Base-by-base conservation (phyloP, 2,329 filamentous ascomycete species). In the Talaromyces sp. region DNA sequence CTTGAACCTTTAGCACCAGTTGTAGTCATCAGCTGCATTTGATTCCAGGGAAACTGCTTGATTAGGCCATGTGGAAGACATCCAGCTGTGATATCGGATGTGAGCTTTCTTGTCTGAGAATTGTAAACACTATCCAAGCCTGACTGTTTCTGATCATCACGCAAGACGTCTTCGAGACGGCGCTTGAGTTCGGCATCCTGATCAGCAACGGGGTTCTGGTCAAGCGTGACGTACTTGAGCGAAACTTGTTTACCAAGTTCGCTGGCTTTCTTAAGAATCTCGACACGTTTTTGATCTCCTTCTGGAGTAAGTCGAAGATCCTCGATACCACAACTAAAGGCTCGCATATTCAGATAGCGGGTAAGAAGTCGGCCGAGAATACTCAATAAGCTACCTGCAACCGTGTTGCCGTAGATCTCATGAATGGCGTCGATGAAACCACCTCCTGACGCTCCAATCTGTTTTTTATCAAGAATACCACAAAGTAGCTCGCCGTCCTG, bases 1-100 rank as follows among this genome's bases (percentile, higher is more conserved):
- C 86, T 82, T 61, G 86, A 90, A 73, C 95, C 95, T 80, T 99
- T 99, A 58, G 95, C 95, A 75, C 95, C 95, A 62, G 95, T 97
- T 14, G 89, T 90, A 23, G 95, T 99, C 95, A 99, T 99, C 67
- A 91, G 87, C 81, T 99, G 95, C 93, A 99, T 99, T 78, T 98
- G 93, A 72, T 99, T 99, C 72, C 89, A 89, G 0, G 95, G 95
- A 77, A 99, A 99, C 7, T 90, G 86, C 78, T 98, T 99, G 70
- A 91, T 87, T 31, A 99, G 84, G 46, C 91, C 92, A 21, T 81
- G 78, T 0, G 95, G 95, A 67, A 99, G 83, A 76, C 92, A 96
- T 1, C 85, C 84, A 54, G 82, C 82, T 9, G 93, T 96, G 50
- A 98, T 88, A 0, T 82, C 84, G 16, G 90, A 88, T 3, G 93